A percentile compares a stretch with the other conserved stretches of the same genome.
Conservation (phyloP, 306 rosid genomes). For the Hippophae tibetana region DNA sequence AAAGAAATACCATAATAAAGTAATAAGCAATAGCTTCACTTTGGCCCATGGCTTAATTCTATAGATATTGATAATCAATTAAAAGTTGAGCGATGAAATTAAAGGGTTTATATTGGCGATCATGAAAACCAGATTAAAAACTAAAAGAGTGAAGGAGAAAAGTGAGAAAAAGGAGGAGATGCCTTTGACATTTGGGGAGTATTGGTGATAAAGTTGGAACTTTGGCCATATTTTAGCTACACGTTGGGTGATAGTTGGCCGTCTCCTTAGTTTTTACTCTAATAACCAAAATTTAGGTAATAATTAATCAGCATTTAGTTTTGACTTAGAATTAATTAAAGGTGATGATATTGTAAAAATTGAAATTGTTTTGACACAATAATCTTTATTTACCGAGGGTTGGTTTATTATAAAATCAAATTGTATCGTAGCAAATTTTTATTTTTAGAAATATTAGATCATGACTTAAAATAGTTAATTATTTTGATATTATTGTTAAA, state of each 20-base stretch:
- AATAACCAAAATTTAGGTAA: not conserved
- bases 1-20: slow-evolving; percentile 30
- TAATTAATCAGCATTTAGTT: too few relatives aligned
- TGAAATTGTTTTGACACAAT: too few relatives aligned
- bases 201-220: slow-evolving; percentile 38
- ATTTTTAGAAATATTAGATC: too few relatives aligned
- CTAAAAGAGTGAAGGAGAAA: slow-evolving; percentile 3
- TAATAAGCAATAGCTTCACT: slow-evolving; percentile 34
- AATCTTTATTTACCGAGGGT: too few relatives aligned
- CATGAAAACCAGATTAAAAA: not conserved
- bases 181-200: slow-evolving; percentile 23
- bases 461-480: too few relatives aligned
- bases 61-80: too few relatives aligned
- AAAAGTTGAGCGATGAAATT: too few relatives aligned
- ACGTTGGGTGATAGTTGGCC: slow-evolving; percentile 49
- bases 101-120: not conserved
- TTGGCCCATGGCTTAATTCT: slow-evolving; percentile 31
- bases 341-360: too few relatives aligned
- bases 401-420: too few relatives aligned
- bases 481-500: too few relatives aligned
- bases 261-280: slow-evolving; percentile 13
- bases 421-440: too few relatives aligned
- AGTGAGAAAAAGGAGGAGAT: not conserved
- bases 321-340: too few relatives aligned
- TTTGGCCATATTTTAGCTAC: slow-evolving; percentile 19